Evolutionary conservation across 805 yeast genomes (phyloP).

Genomic region (Hanseniaspora jakobsenii): DNA sequence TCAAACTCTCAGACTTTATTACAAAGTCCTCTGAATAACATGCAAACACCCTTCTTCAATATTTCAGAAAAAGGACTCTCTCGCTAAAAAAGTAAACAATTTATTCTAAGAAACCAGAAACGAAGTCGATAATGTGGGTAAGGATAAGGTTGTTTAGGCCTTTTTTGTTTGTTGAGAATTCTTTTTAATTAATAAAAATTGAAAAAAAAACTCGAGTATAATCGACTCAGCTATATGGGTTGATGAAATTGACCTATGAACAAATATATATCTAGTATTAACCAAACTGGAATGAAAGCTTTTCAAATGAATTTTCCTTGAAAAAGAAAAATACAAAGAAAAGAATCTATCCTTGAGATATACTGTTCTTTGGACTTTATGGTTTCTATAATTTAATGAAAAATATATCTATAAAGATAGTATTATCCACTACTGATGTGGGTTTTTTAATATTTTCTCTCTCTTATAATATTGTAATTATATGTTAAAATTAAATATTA

Average conservation of each 20-base stretch:
- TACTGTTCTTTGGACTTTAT: conserved; percentile 22
- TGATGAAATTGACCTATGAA: conserved; percentile 18
- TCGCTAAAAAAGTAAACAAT: conserved; percentile 16
- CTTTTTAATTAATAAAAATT: conserved; percentile 10
- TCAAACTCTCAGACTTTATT: conserved; percentile 16
- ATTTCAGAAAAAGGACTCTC: conserved; percentile 8
- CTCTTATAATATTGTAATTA: conserved; percentile 10
- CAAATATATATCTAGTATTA: conserved; percentile 27
- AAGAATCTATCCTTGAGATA: conserved; percentile 2
- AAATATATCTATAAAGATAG: conserved; percentile 31
- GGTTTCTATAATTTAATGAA: conserved; percentile 32
- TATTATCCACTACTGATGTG: conserved; percentile 34
- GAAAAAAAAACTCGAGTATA: neutral
- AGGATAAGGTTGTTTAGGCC: conserved; percentile 28
- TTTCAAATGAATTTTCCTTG: too few relatives aligned
- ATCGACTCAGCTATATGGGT: conserved; percentile 31
- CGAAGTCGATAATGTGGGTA: conserved; percentile 30
- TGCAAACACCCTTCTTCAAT: conserved; percentile 13
- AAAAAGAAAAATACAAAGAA: too few relatives aligned
- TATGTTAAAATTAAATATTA: too few relatives aligned
- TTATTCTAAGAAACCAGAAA: conserved; percentile 34
- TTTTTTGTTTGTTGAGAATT: conserved; percentile 19
- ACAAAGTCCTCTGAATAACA: conserved; percentile 16
- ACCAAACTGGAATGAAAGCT: conserved; percentile 24
- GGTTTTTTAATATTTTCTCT: conserved; percentile 19